phyloP scores from a whole-genome alignment of 2,329 filamentous ascomycete genomes.

The Pyrenophora teres region DNA sequence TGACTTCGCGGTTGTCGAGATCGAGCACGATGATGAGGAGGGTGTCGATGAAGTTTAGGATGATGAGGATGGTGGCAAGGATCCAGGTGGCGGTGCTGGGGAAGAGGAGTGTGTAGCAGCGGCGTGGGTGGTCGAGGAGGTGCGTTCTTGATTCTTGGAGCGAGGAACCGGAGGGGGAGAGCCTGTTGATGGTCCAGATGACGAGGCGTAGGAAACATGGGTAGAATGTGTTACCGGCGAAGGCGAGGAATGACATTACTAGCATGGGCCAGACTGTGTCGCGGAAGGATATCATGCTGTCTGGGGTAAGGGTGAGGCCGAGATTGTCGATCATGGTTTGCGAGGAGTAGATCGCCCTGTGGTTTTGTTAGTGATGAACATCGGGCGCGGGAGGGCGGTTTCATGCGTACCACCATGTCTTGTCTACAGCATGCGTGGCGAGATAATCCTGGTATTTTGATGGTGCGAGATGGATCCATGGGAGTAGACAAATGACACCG shows the following conservation, averaged over 20 bases:
- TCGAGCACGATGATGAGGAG: conserved; percentile 93
- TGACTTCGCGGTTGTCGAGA: conserved; percentile 73
- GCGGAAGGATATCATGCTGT: conserved; percentile 92
- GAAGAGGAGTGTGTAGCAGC: conserved; percentile 94
- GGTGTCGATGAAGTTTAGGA: conserved; percentile 82
- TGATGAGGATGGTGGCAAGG: conserved; percentile 82
- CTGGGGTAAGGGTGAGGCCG: conserved; percentile 86
- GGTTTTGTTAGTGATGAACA: conserved; percentile 59
- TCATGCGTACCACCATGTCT: conserved; percentile 57
- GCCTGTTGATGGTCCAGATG: conserved; percentile 78
- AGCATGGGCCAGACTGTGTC: conserved; percentile 75
- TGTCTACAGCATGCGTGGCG: conserved; percentile 48
- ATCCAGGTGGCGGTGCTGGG: conserved; percentile 92
- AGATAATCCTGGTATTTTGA: conserved; percentile 55
- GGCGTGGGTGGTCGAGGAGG: conserved; percentile 92
- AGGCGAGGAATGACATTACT: conserved; percentile 80
- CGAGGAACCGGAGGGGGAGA: conserved; percentile 67
- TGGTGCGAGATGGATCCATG: conserved; percentile 68
- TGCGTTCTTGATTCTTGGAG: conserved; percentile 92
- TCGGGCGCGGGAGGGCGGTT: conserved; percentile 46
- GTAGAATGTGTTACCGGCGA: conserved; percentile 94
- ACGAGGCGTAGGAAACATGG: conserved; percentile 94
- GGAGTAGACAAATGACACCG: conserved; percentile 72
- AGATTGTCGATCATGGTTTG: conserved; percentile 91
- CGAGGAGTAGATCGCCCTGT: conserved; percentile 86